These are phyloP conservation scores for Dendryphion nanum DNA, from an alignment of 2,329 filamentous ascomycete species.

Conservation along the genomic window DNA sequence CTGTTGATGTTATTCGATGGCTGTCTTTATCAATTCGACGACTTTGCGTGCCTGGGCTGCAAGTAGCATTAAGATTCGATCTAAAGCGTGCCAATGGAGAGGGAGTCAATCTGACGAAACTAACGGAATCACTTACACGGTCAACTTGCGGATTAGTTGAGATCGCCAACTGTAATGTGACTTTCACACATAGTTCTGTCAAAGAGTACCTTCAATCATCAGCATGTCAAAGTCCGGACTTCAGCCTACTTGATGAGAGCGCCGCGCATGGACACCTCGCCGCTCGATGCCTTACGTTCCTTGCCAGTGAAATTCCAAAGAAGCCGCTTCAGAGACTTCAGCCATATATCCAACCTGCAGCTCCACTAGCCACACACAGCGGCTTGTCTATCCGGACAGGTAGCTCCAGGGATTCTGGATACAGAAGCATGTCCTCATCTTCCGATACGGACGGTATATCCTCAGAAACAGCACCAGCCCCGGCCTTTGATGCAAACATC, in stretches of 20 bases:
- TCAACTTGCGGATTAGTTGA: conserved; percentile 26
- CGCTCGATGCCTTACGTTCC: conserved; percentile 25
- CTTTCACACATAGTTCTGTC: conserved; percentile 24
- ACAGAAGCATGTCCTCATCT: conserved; percentile 25
- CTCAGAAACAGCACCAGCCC: conserved; percentile 3
- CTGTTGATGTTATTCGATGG: conserved; percentile 25
- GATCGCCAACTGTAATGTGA: conserved; percentile 14
- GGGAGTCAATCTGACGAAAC: conserved; percentile 5
- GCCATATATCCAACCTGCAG: conserved; percentile 10
- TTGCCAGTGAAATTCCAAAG: conserved; percentile 26
- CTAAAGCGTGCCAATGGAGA: conserved; percentile 13
- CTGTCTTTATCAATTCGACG: conserved; percentile 22
- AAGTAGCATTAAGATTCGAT: no score
- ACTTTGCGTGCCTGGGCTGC: conserved; percentile 17
- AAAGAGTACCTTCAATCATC: conserved; percentile 22
- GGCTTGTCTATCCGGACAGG: conserved; percentile 22
- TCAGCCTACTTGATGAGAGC: conserved; percentile 22
- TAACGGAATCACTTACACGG: conserved; percentile 16
- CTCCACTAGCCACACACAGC: conserved; percentile 14
- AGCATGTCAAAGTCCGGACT: conserved; percentile 16
- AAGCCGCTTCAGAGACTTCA: conserved; percentile 18
- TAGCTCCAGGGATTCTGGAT: conserved; percentile 30
- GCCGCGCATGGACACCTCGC: conserved; percentile 28
- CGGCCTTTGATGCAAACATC: conserved; percentile 23
- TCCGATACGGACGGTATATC: conserved; percentile 15